Evolutionary conservation across 2,329 filamentous ascomycete species (phyloP).

Genomic region (Davidsoniella virescens): DNA sequence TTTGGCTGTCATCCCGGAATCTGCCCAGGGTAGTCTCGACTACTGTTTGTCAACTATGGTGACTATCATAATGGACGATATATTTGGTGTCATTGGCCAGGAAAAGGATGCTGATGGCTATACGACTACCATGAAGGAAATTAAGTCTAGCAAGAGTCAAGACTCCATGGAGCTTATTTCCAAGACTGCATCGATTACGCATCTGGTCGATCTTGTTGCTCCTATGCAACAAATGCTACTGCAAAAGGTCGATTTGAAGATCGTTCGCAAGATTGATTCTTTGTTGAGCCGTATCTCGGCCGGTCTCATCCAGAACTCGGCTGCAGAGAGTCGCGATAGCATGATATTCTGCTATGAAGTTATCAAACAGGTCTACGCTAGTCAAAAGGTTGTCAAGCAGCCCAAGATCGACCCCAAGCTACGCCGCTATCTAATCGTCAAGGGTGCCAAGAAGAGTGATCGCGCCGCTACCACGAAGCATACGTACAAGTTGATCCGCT

Average conservation of each 20-base stretch:
- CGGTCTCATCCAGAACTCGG: slow-evolving; percentile 68
- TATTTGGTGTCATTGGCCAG: slow-evolving; percentile 80
- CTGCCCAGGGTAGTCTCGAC: slow-evolving; percentile 70
- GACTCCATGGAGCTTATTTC: slow-evolving; percentile 93
- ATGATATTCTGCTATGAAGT: slow-evolving; percentile 93
- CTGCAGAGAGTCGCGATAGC: slow-evolving; percentile 62
- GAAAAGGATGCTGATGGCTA: slow-evolving; percentile 97
- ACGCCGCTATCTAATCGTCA: slow-evolving; percentile 65
- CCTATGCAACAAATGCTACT: slow-evolving; percentile 65
- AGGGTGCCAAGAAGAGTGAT: slow-evolving; percentile 58
- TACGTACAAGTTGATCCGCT: slow-evolving; percentile 73
- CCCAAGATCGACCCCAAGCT: slow-evolving; percentile 44
- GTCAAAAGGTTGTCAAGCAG: slow-evolving; percentile 34
- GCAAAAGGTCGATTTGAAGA: slow-evolving; percentile 69
- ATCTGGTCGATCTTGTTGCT: slow-evolving; percentile 57
- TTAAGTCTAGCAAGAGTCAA: slow-evolving; percentile 95
- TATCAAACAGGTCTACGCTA: slow-evolving; percentile 69
- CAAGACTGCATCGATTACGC: slow-evolving; percentile 58
- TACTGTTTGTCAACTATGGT: slow-evolving; percentile 70
- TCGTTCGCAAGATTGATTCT: slow-evolving; percentile 81
- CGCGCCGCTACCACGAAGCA: slow-evolving; percentile 61
- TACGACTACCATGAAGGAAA: slow-evolving; percentile 86
- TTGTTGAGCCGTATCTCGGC: slow-evolving; percentile 68
- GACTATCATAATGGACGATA: slow-evolving; percentile 87
- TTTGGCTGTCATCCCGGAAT: slow-evolving; percentile 54